These are phyloP conservation scores for Phaffia tasmanica DNA, from an alignment of 768 basidiomycete species.

Conservation along the genomic window DNA sequence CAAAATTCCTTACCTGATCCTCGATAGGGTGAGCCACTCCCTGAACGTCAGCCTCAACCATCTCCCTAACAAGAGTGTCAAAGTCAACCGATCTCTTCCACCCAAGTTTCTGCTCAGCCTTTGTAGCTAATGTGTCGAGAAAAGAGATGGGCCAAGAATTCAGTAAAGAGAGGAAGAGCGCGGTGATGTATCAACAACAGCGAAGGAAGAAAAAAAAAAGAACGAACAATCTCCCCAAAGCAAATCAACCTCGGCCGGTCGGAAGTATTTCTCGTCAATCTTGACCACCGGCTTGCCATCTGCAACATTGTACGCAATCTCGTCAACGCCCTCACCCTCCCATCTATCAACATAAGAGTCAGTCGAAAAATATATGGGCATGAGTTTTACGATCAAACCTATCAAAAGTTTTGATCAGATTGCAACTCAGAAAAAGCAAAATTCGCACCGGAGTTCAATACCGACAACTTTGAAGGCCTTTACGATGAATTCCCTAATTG, in stretches of 20 bases:
- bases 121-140: conserved; percentile 47
- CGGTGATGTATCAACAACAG: conserved; percentile 2
- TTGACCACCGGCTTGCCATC: conserved; percentile 64
- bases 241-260: conserved; percentile 87
- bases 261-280: conserved; percentile 74
- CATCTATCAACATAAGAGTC: conserved; percentile 22
- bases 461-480: conserved; percentile 65
- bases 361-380: neutral
- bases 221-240: conserved; percentile 33
- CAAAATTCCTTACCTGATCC: conserved; percentile 7
- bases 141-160: conserved; percentile 24
- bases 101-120: conserved; percentile 75
- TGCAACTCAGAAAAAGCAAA: neutral
- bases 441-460: conserved; percentile 44
- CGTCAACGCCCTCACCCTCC: conserved; percentile 28
- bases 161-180: neutral
- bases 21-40: conserved; percentile 11
- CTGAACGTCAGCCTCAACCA: conserved; percentile 51
- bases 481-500: conserved; percentile 83
- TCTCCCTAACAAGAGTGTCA: conserved; percentile 74
- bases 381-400: neutral
- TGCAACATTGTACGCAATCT: conserved; percentile 49
- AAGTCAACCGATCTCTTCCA: conserved; percentile 85
- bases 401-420: no score
- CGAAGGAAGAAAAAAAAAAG: conserved; percentile 29